Conservation (phyloP, 192 early-diverging fungal species). For the Podila epigama region DNA sequence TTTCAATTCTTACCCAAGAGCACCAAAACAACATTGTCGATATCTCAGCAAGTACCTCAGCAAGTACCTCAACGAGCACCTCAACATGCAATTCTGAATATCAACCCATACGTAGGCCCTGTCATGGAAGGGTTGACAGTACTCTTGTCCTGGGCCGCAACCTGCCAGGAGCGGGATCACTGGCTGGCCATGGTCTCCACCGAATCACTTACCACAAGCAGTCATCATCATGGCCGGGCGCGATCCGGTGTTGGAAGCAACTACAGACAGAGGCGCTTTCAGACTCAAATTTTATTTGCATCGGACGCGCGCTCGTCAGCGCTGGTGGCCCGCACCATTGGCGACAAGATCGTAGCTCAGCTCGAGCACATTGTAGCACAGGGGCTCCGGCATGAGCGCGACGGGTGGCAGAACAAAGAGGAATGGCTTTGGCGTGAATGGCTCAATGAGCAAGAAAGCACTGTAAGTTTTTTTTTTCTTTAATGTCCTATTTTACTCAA, state of each 20-base stretch:
- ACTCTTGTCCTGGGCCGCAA: conserved; percentile 9
- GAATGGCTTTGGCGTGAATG: conserved; percentile 41
- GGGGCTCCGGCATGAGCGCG: conserved; percentile 13
- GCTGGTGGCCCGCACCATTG: conserved; percentile 15
- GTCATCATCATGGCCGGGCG: too few relatives aligned
- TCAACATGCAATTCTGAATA: not conserved
- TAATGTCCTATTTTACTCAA: not conserved
- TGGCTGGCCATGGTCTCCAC: conserved; percentile 6
- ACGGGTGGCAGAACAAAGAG: conserved; percentile 22
- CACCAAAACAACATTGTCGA: not conserved
- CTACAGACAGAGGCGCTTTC: conserved; percentile 1
- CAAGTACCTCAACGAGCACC: not conserved
- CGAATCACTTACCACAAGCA: not conserved
- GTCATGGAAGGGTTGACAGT: conserved; percentile 7
- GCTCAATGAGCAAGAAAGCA: conserved; percentile 35
- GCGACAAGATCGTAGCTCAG: conserved; percentile 1
- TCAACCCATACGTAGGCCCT: conserved; percentile 25
- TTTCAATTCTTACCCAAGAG: not conserved
- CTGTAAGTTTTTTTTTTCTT: conserved; percentile 16
- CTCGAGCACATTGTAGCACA: not conserved
- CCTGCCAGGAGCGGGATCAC: not conserved
- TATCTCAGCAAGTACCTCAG: not conserved
- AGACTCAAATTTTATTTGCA: conserved; percentile 16
- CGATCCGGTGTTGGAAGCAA: too few relatives aligned
- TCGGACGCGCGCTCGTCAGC: conserved; percentile 22